Percentiles rank a stretch among this genome's conserved stretches.
Evolutionary conservation across 2,329 filamentous ascomycete genomes (phyloP).

Genomic region (Proliferodiscus dingleyae): DNA sequence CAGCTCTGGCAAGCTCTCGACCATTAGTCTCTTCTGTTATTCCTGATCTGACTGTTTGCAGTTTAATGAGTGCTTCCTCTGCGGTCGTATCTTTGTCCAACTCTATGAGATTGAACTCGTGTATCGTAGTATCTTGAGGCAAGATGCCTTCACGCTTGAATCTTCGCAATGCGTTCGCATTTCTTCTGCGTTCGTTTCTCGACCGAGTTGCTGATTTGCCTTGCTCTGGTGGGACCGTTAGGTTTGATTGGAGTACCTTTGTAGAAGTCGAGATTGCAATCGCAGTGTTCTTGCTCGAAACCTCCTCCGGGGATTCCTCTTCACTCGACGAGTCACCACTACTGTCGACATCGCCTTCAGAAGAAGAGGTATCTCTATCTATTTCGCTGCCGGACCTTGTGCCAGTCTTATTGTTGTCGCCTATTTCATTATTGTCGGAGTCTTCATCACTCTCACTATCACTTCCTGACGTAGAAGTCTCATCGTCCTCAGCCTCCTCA

Average conservation of each 20-base stretch:
- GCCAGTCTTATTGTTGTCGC: slow-evolving; percentile 16
- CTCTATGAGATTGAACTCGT: slow-evolving; percentile 40
- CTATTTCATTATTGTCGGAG: slow-evolving; percentile 20
- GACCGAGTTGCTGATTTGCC: slow-evolving; percentile 47
- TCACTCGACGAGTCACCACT: slow-evolving; percentile 28
- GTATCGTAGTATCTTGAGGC: slow-evolving; percentile 43
- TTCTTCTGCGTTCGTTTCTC: slow-evolving; percentile 50
- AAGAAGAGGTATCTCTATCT: slow-evolving; percentile 5
- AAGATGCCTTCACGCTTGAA: slow-evolving; percentile 51
- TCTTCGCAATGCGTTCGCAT: slow-evolving; percentile 43
- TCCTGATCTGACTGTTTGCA: slow-evolving; percentile 18
- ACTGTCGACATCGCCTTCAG: slow-evolving; percentile 12
- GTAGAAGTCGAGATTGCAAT: neutral
- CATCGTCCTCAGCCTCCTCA: slow-evolving; percentile 17
- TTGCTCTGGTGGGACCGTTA: slow-evolving; percentile 36
- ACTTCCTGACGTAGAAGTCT: slow-evolving; percentile 10
- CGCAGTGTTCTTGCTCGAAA: slow-evolving; percentile 31
- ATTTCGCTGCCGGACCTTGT: slow-evolving; percentile 14
- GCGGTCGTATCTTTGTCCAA: slow-evolving; percentile 16
- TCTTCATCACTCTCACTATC: slow-evolving; percentile 17
- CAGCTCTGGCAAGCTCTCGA: slow-evolving; percentile 15
- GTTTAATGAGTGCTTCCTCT: slow-evolving; percentile 21
- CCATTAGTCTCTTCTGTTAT: neutral
- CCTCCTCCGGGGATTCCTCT: slow-evolving; percentile 37
- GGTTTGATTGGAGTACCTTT: neutral